Evolutionary conservation across 2,329 filamentous ascomycete genomes (phyloP).

Genomic region (Alternaria gaisen): DNA sequence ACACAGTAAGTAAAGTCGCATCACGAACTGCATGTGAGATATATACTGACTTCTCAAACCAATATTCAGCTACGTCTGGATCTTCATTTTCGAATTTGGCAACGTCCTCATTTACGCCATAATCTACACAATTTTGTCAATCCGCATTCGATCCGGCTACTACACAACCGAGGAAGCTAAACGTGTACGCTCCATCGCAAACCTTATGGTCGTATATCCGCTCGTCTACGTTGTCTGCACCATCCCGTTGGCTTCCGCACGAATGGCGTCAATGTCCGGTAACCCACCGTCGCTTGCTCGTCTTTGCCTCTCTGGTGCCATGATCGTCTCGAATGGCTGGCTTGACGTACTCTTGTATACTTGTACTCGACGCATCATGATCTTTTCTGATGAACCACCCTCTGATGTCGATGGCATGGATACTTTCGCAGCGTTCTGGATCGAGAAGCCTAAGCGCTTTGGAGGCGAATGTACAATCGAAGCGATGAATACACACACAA

Average conservation of each 20-base stretch:
- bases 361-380: slow-evolving; percentile 64
- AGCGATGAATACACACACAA: slow-evolving; percentile 23
- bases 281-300: slow-evolving; percentile 55
- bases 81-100: slow-evolving; percentile 65
- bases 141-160: slow-evolving; percentile 50
- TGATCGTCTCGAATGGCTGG: slow-evolving; percentile 67
- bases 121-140: slow-evolving; percentile 52
- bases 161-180: slow-evolving; percentile 45
- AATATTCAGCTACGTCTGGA: slow-evolving; percentile 64
- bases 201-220: slow-evolving; percentile 73
- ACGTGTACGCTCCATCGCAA: slow-evolving; percentile 54
- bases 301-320: slow-evolving; percentile 62
- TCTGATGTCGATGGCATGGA: slow-evolving; percentile 49
- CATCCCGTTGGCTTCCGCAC: slow-evolving; percentile 69
- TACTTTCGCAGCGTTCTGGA: slow-evolving; percentile 48
- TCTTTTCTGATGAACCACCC: slow-evolving; percentile 60
- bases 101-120: slow-evolving; percentile 61
- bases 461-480: slow-evolving; percentile 58
- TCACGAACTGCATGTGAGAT: neutral
- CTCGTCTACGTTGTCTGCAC: slow-evolving; percentile 75
- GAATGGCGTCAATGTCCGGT: slow-evolving; percentile 70
- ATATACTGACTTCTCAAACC: neutral
- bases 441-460: slow-evolving; percentile 48
- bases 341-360: slow-evolving; percentile 68
- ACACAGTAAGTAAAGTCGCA: slow-evolving; percentile 54